phyloP scores from a whole-genome alignment of 805 yeast species.

The Wickerhamiella siamensis region DNA sequence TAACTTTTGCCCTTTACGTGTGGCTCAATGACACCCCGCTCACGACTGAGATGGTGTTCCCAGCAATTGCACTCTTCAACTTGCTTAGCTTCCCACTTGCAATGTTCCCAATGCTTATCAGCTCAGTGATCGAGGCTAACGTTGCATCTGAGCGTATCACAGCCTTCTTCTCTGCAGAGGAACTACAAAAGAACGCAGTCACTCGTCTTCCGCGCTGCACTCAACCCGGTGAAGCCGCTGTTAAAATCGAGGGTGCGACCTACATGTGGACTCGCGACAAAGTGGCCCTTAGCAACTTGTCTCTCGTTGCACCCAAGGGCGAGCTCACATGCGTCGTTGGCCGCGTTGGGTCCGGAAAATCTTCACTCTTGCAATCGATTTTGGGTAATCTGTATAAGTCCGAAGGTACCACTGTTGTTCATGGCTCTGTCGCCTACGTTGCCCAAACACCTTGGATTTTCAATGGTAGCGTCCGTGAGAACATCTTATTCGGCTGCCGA shows the following conservation, averaged over 20 bases:
- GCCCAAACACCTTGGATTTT: conserved; percentile 92
- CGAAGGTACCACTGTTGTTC: conserved; percentile 54
- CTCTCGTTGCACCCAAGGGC: conserved; percentile 60
- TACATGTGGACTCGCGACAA: conserved; percentile 54
- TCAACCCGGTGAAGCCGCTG: conserved; percentile 47
- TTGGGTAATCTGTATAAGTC: conserved; percentile 72
- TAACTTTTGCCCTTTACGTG: conserved; percentile 75
- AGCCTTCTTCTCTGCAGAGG: conserved; percentile 52
- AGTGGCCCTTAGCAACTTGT: conserved; percentile 48
- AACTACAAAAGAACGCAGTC: conserved; percentile 71
- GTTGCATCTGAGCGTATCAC: conserved; percentile 43
- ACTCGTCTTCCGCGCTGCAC: conserved; percentile 46
- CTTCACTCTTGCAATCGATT: conserved; percentile 65
- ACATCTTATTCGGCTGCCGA: conserved; percentile 52
- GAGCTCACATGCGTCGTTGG: conserved; percentile 79
- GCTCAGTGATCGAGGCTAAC: conserved; percentile 75
- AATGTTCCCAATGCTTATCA: conserved; percentile 79
- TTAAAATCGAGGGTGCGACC: conserved; percentile 25
- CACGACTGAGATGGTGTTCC: conserved; percentile 75
- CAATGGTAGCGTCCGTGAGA: conserved; percentile 79
- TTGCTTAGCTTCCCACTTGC: conserved; percentile 83
- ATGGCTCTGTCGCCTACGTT: conserved; percentile 76
- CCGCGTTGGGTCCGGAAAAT: conserved; percentile 80
- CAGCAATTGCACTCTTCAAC: conserved; percentile 47
- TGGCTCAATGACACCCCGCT: conserved; percentile 48